Conservation (phyloP, 352 stramenopile species). For the Phytophthora hibernalis region DNA sequence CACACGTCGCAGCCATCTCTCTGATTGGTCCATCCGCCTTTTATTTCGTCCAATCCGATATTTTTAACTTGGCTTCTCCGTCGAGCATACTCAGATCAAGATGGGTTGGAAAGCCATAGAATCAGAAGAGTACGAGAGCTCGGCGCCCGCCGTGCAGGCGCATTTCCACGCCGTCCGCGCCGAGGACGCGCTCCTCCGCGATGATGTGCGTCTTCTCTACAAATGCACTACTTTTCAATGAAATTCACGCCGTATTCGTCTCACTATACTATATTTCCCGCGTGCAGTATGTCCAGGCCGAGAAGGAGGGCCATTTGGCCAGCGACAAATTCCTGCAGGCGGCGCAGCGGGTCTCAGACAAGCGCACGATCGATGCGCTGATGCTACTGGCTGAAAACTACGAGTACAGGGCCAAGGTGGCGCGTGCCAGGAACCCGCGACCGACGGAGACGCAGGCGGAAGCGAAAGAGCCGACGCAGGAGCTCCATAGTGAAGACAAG, state of each 20-base stretch:
- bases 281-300: slow-evolving; percentile 54
- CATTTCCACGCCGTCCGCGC: slow-evolving; percentile 80
- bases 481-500: slow-evolving; percentile 16
- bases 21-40: slow-evolving; percentile 3
- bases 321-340: slow-evolving; percentile 77
- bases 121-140: slow-evolving; percentile 77
- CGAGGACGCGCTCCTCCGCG: slow-evolving; percentile 63
- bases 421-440: slow-evolving; percentile 47
- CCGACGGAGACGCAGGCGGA: slow-evolving; percentile 23
- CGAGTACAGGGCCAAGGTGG: slow-evolving; percentile 75
- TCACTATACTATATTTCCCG: not conserved
- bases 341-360: slow-evolving; percentile 59
- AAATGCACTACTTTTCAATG: slow-evolving; percentile 3
- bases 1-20: slow-evolving; percentile 23
- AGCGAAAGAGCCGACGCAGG: slow-evolving; percentile 2
- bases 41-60: slow-evolving; percentile 19
- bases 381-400: slow-evolving; percentile 82
- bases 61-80: slow-evolving; percentile 1
- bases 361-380: slow-evolving; percentile 74
- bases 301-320: slow-evolving; percentile 75
- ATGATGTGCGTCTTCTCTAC: slow-evolving; percentile 57
- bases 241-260: slow-evolving; percentile 1
- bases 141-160: slow-evolving; percentile 76
- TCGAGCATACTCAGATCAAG: slow-evolving; percentile 24
- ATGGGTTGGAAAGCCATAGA: slow-evolving; percentile 70